phyloP scores from a whole-genome alignment of 2,329 filamentous ascomycete species.

The Clonostachys rosea region DNA sequence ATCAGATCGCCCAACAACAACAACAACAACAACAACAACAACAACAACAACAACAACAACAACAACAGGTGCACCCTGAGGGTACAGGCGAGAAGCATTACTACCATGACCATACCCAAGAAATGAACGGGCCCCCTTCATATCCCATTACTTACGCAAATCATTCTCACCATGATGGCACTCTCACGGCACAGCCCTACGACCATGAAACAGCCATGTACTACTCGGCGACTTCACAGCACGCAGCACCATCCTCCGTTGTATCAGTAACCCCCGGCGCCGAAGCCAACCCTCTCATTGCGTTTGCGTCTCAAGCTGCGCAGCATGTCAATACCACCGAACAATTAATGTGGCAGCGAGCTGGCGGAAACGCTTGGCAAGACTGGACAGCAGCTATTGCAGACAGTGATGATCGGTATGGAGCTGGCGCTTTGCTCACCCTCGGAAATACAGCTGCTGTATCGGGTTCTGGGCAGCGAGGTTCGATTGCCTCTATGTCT shows the following conservation, averaged over 20 bases:
- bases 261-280: slow-evolving; percentile 11
- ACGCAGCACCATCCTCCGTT: slow-evolving; percentile 8
- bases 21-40: too few relatives aligned
- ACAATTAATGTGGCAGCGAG: slow-evolving; percentile 23
- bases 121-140: slow-evolving; percentile 15
- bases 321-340: slow-evolving; percentile 22
- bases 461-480: neutral
- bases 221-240: slow-evolving; percentile 15
- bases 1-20: too few relatives aligned
- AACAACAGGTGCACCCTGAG: too few relatives aligned
- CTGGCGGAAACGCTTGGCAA: slow-evolving; percentile 41
- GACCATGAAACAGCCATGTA: slow-evolving; percentile 18
- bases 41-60: too few relatives aligned
- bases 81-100: slow-evolving; percentile 12
- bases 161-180: slow-evolving; percentile 12
- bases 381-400: slow-evolving; percentile 50
- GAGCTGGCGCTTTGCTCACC: slow-evolving; percentile 41
- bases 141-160: slow-evolving; percentile 24
- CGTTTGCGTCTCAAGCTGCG: slow-evolving; percentile 31
- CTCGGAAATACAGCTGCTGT: slow-evolving; percentile 26
- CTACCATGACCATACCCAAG: slow-evolving; percentile 13
- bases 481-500: neutral
- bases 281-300: slow-evolving; percentile 27
- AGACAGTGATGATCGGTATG: slow-evolving; percentile 43
- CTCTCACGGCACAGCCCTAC: slow-evolving; percentile 10